Evolutionary conservation across 2,329 filamentous ascomycete species (phyloP).

Genomic region (Westerdykella aurantiaca): DNA sequence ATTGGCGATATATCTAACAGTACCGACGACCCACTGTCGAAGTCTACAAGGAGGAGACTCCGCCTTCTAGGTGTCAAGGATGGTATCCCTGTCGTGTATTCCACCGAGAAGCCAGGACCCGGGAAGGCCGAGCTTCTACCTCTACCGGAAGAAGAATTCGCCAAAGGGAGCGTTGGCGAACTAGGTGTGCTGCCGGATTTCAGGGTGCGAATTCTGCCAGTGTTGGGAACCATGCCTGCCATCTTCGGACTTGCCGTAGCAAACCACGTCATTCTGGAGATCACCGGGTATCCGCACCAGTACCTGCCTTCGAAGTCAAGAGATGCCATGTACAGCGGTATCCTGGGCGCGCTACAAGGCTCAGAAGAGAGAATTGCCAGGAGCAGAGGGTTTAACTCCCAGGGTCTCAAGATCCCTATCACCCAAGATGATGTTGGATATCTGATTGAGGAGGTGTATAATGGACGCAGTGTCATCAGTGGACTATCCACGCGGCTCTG

Average conservation of each 20-base stretch:
- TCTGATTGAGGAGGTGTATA: conserved; percentile 81
- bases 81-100: conserved; percentile 89
- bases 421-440: conserved; percentile 79
- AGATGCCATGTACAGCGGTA: conserved; percentile 87
- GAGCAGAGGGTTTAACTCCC: conserved; percentile 45
- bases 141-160: conserved; percentile 78
- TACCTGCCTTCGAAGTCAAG: conserved; percentile 74
- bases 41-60: conserved; percentile 72
- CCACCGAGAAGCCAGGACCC: conserved; percentile 80
- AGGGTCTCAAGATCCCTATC: conserved; percentile 74
- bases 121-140: conserved; percentile 89
- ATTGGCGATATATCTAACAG: conserved; percentile 87
- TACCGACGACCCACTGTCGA: conserved; percentile 82
- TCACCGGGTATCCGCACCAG: conserved; percentile 78
- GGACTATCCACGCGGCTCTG: conserved; percentile 73
- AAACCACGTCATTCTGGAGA: conserved; percentile 83
- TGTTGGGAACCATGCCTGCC: conserved; percentile 94
- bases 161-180: conserved; percentile 79
- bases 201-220: conserved; percentile 86
- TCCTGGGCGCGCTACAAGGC: conserved; percentile 68
- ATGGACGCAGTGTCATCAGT: conserved; percentile 74
- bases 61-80: conserved; percentile 70
- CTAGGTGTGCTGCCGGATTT: conserved; percentile 88
- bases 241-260: conserved; percentile 89
- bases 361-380: conserved; percentile 70